Percentiles rank a stretch among this genome's conserved stretches.
Evolutionary conservation across 2,329 filamentous ascomycete genomes (phyloP).

Genomic region (Albophoma yamanashiensis): DNA sequence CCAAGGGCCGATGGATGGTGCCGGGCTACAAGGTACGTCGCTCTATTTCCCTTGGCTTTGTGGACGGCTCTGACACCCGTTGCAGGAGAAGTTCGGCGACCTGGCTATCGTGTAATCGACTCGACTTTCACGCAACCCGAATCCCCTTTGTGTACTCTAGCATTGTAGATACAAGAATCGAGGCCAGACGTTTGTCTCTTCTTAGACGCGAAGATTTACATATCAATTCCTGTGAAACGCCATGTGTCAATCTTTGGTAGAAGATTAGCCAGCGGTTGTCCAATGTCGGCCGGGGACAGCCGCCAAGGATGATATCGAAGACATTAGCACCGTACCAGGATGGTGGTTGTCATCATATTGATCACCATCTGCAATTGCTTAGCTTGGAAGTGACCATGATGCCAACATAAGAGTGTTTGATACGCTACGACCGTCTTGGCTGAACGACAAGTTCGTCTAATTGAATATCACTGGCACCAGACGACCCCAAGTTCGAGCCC

Average conservation of each 20-base stretch:
- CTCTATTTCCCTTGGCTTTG: neutral
- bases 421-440: neutral
- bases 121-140: constrained; percentile 22
- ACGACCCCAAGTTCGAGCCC: neutral
- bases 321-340: neutral
- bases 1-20: constrained; percentile 96
- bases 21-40: constrained; percentile 91
- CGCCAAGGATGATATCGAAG: neutral
- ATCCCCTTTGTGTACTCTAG: constrained; percentile 55
- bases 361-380: neutral
- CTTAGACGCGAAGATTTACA: constrained; percentile 17
- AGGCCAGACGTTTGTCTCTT: constrained; percentile 20
- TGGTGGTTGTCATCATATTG: neutral
- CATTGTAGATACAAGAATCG: constrained; percentile 54
- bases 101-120: constrained; percentile 77
- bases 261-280: neutral
- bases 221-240: neutral
- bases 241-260: neutral
- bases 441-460: neutral
- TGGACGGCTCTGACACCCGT: constrained; percentile 30
- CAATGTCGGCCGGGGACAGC: neutral
- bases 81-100: constrained; percentile 96
- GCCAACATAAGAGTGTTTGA: no score
- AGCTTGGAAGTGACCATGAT: neutral
- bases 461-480: neutral